A percentile compares a stretch with the other conserved stretches of the same genome.
These are phyloP conservation scores for Dianthus caryophyllus DNA, from an alignment of 148 eudicot genomes.

Conservation along the genomic window DNA sequence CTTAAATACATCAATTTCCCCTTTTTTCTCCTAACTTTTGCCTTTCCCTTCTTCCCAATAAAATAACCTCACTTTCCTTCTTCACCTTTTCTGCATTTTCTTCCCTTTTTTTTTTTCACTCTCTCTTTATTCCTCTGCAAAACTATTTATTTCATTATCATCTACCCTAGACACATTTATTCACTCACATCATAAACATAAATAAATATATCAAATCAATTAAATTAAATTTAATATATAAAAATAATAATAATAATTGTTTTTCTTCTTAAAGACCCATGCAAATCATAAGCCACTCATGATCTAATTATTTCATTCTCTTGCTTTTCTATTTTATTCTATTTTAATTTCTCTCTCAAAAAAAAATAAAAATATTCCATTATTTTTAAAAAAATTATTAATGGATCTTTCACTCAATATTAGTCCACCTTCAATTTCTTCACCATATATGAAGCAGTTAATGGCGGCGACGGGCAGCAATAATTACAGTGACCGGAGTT, in stretches of 20 bases:
- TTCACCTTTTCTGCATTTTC: constrained; percentile 2
- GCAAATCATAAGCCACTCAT: constrained; percentile 90
- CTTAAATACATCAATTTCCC: constrained; percentile 32
- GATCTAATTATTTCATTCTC: constrained; percentile 40
- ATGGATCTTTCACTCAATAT: constrained; percentile 83
- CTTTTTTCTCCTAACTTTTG: constrained; percentile 38
- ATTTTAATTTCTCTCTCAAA: constrained; percentile 4
- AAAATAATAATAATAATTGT: constrained; percentile 9
- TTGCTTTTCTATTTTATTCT: neutral
- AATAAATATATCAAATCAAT: constrained; percentile 1
- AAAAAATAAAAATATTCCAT: neutral
- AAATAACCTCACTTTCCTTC: constrained; percentile 4
- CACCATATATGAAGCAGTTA: neutral
- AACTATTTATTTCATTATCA: constrained; percentile 20
- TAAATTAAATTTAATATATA: constrained; percentile 18
- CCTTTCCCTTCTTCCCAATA: constrained; percentile 23
- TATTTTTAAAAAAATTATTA: neutral
- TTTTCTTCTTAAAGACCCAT: constrained; percentile 27
- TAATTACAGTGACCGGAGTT: constrained; percentile 17
- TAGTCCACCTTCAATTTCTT: constrained; percentile 47
- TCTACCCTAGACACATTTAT: constrained; percentile 16
- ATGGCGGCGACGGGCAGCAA: neutral
- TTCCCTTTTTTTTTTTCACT: constrained; percentile 6
- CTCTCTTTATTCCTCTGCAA: constrained; percentile 13
- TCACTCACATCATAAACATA: neutral